Base-by-base conservation (phyloP, 129 eudicot species). In the Tagetes erecta region DNA sequence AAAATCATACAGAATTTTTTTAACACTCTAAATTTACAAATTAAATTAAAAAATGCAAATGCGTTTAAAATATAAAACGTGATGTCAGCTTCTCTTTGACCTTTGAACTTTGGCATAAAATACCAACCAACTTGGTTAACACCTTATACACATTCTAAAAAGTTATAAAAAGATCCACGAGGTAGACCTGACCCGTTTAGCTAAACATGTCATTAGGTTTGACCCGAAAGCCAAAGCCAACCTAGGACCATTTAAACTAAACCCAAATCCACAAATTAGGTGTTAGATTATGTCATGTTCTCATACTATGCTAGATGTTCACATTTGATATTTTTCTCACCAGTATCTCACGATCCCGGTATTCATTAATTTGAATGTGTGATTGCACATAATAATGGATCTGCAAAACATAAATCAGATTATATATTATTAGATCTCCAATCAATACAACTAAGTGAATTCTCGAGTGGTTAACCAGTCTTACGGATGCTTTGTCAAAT, bases 351-450 rank as follows among this genome's bases (percentile, higher is more conserved):
- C 88, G 85, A 80, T 88, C 95, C 47, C 95, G 83, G 40, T 86
- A 88, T 74, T 88, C 95, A 71, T 88, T 88, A 63, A 88, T 76
- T 74, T 88, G 95, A 76, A 88, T 88, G 79, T 88, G 91, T 57
- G 95, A 88, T 71, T 88, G 95, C 64, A 83, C 64, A 44, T 88
- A 88, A 72, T 88, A 88, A 77, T 88, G 91, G 64, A 88, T 85
- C 95, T 88, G 71, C 78, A 78, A 63, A 46, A 38, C 3, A 8
- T 53, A 37, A 39, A 64, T 38, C 27, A 36, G 41, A 52, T 46
- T 64, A 63, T 37, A 63, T n/a, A 64, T 14, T 35, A 40, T 40
- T 64, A 64, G 49, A 64, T 40, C n/a, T 40, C 34, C 7, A 39
- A 2, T 64, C 3, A 64, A 64, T 6, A 6, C 13, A 14, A 14